These are phyloP conservation scores for Cercospora zeina DNA, from an alignment of 2,329 filamentous ascomycete genomes.

Conservation along the genomic window DNA sequence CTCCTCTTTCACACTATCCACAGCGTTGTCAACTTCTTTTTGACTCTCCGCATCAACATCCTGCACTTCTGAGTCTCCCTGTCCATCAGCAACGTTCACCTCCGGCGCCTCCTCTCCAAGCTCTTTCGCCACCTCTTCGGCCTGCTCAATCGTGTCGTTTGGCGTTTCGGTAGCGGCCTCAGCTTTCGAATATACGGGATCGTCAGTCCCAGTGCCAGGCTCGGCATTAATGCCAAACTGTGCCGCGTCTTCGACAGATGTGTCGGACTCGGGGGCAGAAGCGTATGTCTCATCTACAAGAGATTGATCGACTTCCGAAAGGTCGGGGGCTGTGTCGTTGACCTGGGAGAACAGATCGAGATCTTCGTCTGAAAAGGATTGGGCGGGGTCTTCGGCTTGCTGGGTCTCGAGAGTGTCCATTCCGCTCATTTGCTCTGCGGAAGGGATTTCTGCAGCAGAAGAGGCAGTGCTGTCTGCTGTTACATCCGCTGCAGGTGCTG, in stretches of 20 bases:
- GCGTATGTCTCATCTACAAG: conserved; percentile 21
- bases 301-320: conserved; percentile 19
- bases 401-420: conserved; percentile 5
- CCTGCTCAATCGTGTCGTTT: conserved; percentile 22
- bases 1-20: neutral
- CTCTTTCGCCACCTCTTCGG: conserved; percentile 25
- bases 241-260: conserved; percentile 20
- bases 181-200: conserved; percentile 12
- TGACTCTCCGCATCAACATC: conserved; percentile 9
- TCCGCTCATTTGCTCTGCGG: conserved; percentile 8
- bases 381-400: neutral
- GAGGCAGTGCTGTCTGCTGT: neutral
- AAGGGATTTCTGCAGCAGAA: conserved; percentile 1
- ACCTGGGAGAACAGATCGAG: neutral
- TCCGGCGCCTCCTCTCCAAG: conserved; percentile 24
- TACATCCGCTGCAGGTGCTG: neutral
- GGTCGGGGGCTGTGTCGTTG: conserved; percentile 4
- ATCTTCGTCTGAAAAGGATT: conserved; percentile 9
- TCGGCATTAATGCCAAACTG: conserved; percentile 22
- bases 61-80: conserved; percentile 5
- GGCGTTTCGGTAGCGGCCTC: neutral
- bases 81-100: neutral
- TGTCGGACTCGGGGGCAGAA: conserved; percentile 2
- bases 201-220: neutral
- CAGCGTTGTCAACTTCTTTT: conserved; percentile 3